A percentile compares a stretch with the other conserved stretches of the same genome.
Evolutionary conservation across 177 flowering plant genomes (phyloP).

Genomic region (Vitis hybrid): DNA sequence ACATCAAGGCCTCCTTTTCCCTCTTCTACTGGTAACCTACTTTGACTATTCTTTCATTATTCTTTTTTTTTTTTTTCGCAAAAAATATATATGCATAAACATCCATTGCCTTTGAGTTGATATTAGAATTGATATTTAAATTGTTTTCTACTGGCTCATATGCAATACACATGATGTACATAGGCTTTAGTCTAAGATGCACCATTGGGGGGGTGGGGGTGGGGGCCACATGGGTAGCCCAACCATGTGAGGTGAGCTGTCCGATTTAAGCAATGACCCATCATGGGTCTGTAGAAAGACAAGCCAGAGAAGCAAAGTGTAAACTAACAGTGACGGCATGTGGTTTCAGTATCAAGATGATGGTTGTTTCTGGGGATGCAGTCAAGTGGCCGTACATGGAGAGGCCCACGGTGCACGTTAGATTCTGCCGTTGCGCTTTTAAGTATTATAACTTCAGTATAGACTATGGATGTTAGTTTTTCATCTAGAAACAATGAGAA

Average conservation of each 20-base stretch:
- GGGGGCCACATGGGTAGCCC: conserved; percentile 29
- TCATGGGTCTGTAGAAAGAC: conserved; percentile 14
- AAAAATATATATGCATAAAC: background rate
- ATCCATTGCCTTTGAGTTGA: no score
- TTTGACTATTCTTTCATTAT: no score
- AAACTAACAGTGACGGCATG: conserved; percentile 29
- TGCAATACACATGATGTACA: conserved; percentile 1
- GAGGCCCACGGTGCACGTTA: conserved; percentile 10
- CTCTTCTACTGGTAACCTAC: conserved; percentile 19
- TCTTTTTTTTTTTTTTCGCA: background rate
- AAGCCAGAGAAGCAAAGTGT: conserved; percentile 30
- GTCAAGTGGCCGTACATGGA: conserved; percentile 8
- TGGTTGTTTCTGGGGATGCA: conserved; percentile 13
- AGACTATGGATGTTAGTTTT: no score
- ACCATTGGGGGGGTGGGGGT: background rate
- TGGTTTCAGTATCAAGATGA: conserved; percentile 19
- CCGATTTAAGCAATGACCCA: conserved; percentile 11
- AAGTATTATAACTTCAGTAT: no score
- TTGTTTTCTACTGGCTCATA: conserved; percentile 5
- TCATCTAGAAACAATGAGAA: no score
- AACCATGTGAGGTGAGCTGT: conserved; percentile 44
- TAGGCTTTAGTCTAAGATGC: background rate
- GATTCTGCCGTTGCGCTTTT: background rate
- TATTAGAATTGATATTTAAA: no score
- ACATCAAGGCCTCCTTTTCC: conserved; percentile 20